Percentiles rank a stretch among this genome's conserved stretches.
Evolutionary conservation across 345 rosid species (phyloP).

Genomic region (Populus tremula): DNA sequence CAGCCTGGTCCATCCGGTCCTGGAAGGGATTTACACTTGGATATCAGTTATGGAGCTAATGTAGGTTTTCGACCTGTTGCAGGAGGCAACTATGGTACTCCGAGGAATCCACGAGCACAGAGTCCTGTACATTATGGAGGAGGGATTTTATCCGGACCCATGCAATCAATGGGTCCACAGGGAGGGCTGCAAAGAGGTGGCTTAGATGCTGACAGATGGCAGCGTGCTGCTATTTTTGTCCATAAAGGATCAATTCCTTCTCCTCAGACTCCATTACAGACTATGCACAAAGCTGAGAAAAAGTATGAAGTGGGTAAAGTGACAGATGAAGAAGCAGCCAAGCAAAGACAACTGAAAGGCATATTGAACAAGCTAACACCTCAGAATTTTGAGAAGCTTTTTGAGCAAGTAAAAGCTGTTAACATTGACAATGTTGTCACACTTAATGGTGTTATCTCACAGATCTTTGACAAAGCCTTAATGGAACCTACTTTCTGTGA

Average conservation of each 20-base stretch:
- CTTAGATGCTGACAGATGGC: conserved; percentile 86
- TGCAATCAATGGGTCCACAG: conserved; percentile 61
- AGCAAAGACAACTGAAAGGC: conserved; percentile 83
- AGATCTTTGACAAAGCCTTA: conserved; percentile 95
- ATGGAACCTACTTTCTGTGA: conserved; percentile 99
- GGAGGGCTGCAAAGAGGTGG: conserved; percentile 60
- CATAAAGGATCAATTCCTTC: conserved; percentile 82
- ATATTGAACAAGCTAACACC: conserved; percentile 96
- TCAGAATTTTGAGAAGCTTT: conserved; percentile 86
- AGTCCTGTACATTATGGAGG: conserved; percentile 41
- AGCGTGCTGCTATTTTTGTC: conserved; percentile 57
- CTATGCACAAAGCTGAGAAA: conserved; percentile 91
- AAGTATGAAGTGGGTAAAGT: conserved; percentile 85
- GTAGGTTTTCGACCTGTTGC: conserved; percentile 62
- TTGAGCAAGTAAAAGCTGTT: conserved; percentile 86
- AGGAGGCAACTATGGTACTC: conserved; percentile 72
- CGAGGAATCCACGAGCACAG: conserved; percentile 66
- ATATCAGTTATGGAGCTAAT: conserved; percentile 46
- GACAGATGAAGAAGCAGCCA: conserved; percentile 72
- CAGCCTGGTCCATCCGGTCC: conserved; percentile 39
- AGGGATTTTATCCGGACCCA: conserved; percentile 68
- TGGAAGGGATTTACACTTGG: conserved; percentile 56
- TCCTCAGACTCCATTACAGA: conserved; percentile 73
- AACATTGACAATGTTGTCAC: conserved; percentile 75
- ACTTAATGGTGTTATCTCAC: conserved; percentile 76